Evolutionary conservation across 2,329 filamentous ascomycete species (phyloP).

Genomic region (Oidium heveae): DNA sequence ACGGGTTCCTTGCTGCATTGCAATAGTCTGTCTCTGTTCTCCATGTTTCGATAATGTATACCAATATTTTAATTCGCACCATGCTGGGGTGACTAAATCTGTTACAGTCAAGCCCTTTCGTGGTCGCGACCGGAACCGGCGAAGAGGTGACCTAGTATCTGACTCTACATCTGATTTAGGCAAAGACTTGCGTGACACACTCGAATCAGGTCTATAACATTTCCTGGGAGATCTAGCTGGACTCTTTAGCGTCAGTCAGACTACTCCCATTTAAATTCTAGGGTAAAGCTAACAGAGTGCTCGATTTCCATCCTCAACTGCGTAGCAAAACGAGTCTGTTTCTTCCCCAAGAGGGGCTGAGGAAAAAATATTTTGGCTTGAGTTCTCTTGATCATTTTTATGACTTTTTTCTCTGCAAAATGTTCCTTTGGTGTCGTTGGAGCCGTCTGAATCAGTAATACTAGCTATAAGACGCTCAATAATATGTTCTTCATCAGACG

Average conservation of each 20-base stretch:
- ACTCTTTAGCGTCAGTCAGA: constrained; percentile 39
- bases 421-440: background rate
- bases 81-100: constrained; percentile 68
- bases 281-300: background rate
- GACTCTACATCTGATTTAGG: constrained; percentile 1
- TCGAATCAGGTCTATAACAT: background rate
- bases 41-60: constrained; percentile 63
- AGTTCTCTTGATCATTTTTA: background rate
- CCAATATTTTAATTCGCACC: constrained; percentile 90
- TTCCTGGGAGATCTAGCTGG: constrained; percentile 22
- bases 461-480: constrained; percentile 21
- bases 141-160: constrained; percentile 36
- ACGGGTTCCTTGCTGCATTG: constrained; percentile 61
- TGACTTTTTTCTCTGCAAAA: background rate
- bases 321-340: too few relatives aligned
- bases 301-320: too few relatives aligned
- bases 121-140: constrained; percentile 54
- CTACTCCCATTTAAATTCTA: background rate
- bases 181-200: background rate
- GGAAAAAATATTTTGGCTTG: too few relatives aligned
- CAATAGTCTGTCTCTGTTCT: constrained; percentile 45
- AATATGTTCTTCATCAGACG: constrained; percentile 27
- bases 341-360: too few relatives aligned
- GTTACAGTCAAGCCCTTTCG: constrained; percentile 65
- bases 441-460: background rate